Conservation (phyloP, 768 basidiomycete genomes). For the Pholiota molesta region DNA sequence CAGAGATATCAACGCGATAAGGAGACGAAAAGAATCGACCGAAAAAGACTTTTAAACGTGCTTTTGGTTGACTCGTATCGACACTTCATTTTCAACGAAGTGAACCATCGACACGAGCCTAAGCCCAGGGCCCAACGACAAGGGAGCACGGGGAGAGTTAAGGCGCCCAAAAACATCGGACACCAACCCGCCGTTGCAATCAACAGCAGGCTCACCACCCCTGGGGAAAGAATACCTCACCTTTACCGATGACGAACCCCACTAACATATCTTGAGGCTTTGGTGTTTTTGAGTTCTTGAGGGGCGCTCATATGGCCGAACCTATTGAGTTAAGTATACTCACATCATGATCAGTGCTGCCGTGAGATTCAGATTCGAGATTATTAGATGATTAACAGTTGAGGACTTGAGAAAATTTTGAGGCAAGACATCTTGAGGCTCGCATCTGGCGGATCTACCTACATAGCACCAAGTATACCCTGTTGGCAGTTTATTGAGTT, state of each 20-base stretch:
- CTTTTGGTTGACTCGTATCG: constrained; percentile 8
- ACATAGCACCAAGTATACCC: not conserved
- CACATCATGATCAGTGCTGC: too few relatives aligned
- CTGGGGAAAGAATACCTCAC: constrained; percentile 10
- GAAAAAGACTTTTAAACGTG: constrained; percentile 7
- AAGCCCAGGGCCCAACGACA: constrained; percentile 19
- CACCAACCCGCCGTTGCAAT: not conserved
- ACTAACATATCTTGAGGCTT: not conserved
- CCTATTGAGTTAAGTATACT: too few relatives aligned
- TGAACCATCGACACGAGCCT: constrained; percentile 2
- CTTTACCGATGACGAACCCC: not conserved
- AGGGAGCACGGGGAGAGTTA: constrained; percentile 18
- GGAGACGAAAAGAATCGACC: too few relatives aligned
- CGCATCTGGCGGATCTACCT: too few relatives aligned
- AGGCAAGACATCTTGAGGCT: not conserved
- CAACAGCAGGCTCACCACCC: constrained; percentile 10
- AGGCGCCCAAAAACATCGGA: not conserved
- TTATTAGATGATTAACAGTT: too few relatives aligned
- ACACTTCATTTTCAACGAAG: not conserved
- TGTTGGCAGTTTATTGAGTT: too few relatives aligned
- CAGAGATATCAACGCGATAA: not conserved
- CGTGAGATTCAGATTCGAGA: too few relatives aligned
- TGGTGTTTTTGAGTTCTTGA: too few relatives aligned
- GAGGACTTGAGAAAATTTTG: too few relatives aligned
- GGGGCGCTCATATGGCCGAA: too few relatives aligned